Base-by-base conservation (phyloP, 2,329 filamentous ascomycete species). In the Arthrobotrys sinensis region DNA sequence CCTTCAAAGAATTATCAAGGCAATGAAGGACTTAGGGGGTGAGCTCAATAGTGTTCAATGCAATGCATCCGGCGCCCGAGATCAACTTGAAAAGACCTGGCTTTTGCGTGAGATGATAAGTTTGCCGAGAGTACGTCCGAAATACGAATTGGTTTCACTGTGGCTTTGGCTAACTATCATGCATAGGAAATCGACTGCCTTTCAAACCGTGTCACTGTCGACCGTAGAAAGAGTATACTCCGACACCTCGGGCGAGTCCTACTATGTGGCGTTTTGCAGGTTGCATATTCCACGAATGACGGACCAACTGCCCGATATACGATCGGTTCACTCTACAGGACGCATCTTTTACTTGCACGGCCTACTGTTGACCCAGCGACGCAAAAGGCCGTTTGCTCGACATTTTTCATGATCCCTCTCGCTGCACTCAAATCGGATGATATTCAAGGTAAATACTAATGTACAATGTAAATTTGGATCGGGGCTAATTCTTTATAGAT, bases 301-400 rank as follows among this genome's bases (percentile, higher is more conserved):
- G 62, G 73, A 12, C 66, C 66, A 4, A 77, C 66, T 36, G 73
- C 66, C 21, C 48, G 73, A 67, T 77, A 77, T 45, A 77, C 73
- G 1, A 77, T 77, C 43, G 73, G 73, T 16, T 71, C 67, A n/a
- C 48, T 77, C 14, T 77, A 53, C 40, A 53, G 73, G 21, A 77
- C 73, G 3, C 73, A 77, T 38, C 73, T 77, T 36, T 63, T 77
- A 6, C 73, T 77, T 16, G 66, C 73, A 24, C 48, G 73, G 19
- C 73, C 73, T 21, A 77, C 73, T 8, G 73, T 77, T n/a, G 73
- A 77, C 34, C 73, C 73, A 36, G 60, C 73, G n/a, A 77, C 73
- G 2, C 73, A 77, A 21, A 77, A 77, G 40, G 66, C 73, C 21
- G 73, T 77, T n/a, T 77, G 73, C 14, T 77, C 73, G 10, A 68